Conservation (phyloP, 345 rosid genomes). For the Populus davidiana region DNA sequence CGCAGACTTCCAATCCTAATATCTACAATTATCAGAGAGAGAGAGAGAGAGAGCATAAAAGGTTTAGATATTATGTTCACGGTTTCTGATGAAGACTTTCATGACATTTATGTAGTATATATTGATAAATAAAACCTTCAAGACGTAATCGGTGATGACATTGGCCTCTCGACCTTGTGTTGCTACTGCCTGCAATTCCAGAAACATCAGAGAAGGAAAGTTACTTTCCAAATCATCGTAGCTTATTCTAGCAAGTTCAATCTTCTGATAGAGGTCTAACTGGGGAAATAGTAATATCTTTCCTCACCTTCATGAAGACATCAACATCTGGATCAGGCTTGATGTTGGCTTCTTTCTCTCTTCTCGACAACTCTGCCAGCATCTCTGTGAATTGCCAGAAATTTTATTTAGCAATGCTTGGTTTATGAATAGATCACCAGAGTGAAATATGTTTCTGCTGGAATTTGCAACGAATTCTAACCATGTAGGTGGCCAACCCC, state of each 20-base stretch:
- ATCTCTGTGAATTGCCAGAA: slow-evolving; percentile 38
- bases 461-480: slow-evolving; percentile 7
- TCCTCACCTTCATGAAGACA: slow-evolving; percentile 70
- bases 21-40: slow-evolving; percentile 38
- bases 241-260: neutral
- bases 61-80: neutral
- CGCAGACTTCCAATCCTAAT: slow-evolving; percentile 65
- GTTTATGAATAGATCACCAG: neutral
- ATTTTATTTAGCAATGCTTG: neutral
- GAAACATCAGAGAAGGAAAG: neutral
- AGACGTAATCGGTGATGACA: slow-evolving; percentile 66
- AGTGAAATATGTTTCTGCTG: neutral
- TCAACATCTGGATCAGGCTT: slow-evolving; percentile 82
- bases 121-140: slow-evolving; percentile 48
- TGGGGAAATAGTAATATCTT: neutral
- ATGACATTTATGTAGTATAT: neutral
- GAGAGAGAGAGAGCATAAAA: neutral
- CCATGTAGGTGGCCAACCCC: slow-evolving; percentile 63
- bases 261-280: neutral
- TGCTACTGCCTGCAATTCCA: slow-evolving; percentile 45
- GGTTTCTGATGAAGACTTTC: neutral
- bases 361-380: slow-evolving; percentile 65
- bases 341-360: slow-evolving; percentile 75
- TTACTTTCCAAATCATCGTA: neutral
- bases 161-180: slow-evolving; percentile 49